Percentiles rank a stretch among this genome's conserved stretches.
phyloP scores from a whole-genome alignment of 495 filamentous ascomycete species.

The Cladorrhinum samala region DNA sequence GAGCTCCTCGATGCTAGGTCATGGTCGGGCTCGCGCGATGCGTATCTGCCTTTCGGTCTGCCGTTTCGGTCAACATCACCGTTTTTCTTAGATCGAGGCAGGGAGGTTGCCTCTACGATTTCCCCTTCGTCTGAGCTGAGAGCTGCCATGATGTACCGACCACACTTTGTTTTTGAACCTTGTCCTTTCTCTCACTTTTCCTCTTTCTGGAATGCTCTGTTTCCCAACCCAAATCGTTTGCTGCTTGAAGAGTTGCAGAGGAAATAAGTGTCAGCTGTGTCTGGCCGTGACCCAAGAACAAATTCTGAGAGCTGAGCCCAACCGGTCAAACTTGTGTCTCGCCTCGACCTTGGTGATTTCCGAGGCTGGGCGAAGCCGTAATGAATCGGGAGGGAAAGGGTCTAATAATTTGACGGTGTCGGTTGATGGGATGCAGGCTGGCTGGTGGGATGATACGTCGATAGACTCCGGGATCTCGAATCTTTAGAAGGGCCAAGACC shows the following conservation, averaged over 20 bases:
- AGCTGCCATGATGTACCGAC: slow-evolving; percentile 35
- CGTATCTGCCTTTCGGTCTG: slow-evolving; percentile 61
- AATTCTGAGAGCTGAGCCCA: slow-evolving; percentile 20
- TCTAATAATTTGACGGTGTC: no score
- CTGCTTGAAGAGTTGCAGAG: slow-evolving; percentile 3
- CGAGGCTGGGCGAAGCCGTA: no score
- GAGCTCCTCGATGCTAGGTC: slow-evolving; percentile 68
- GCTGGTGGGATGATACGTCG: no score
- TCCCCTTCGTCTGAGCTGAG: slow-evolving; percentile 74
- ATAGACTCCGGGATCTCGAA: no score
- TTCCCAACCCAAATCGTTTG: not conserved
- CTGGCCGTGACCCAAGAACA: not conserved
- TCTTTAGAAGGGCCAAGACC: no score
- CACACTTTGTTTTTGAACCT: slow-evolving; percentile 1
- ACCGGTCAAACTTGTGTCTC: slow-evolving; percentile 13
- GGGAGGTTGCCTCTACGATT: slow-evolving; percentile 67
- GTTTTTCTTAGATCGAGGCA: slow-evolving; percentile 46
- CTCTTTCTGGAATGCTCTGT: not conserved
- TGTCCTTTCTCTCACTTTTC: not conserved
- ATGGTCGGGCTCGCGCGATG: slow-evolving; percentile 66
- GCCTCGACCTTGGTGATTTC: no score
- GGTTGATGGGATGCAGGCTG: no score
- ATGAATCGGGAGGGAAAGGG: no score
- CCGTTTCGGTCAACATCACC: slow-evolving; percentile 59
- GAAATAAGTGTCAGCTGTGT: slow-evolving; percentile 12